These are phyloP conservation scores for Geotrichum fermentans DNA, from an alignment of 1,139 yeast genomes.

Conservation along the genomic window DNA sequence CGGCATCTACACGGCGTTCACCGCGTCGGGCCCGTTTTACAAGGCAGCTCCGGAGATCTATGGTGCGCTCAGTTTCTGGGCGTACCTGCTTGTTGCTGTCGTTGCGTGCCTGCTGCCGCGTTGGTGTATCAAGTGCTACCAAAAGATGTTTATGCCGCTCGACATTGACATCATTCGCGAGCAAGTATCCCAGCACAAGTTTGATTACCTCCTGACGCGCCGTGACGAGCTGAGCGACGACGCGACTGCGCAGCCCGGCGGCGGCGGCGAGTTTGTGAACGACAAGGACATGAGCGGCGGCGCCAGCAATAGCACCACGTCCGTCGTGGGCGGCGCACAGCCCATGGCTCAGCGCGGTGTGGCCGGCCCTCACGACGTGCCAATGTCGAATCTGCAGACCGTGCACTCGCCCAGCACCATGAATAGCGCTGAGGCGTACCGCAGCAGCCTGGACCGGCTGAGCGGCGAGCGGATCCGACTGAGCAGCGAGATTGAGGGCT, in stretches of 20 bases:
- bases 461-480: constrained; percentile 13
- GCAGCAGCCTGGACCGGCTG: constrained; percentile 7
- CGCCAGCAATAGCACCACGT: constrained; percentile 1
- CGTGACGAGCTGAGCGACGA: constrained; percentile 16
- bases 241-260: background rate
- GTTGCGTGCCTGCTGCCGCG: constrained; percentile 73
- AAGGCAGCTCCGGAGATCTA: constrained; percentile 70
- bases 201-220: constrained; percentile 21
- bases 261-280: background rate
- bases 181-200: constrained; percentile 29
- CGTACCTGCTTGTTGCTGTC: constrained; percentile 66
- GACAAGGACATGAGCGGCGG: constrained; percentile 7
- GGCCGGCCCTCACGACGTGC: background rate
- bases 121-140: constrained; percentile 58
- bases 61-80: constrained; percentile 77
- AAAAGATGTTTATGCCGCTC: constrained; percentile 60
- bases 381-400: background rate
- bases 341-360: background rate
- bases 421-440: background rate
- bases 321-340: background rate
- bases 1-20: constrained; percentile 74
- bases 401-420: background rate
- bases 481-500: constrained; percentile 16
- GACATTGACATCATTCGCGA: constrained; percentile 88
- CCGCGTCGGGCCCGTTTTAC: constrained; percentile 63